A percentile compares a stretch with the other conserved stretches of the same genome.
Conservation (phyloP, 2,329 filamentous ascomycete genomes). For the Sclerotinia sclerotiorum region DNA sequence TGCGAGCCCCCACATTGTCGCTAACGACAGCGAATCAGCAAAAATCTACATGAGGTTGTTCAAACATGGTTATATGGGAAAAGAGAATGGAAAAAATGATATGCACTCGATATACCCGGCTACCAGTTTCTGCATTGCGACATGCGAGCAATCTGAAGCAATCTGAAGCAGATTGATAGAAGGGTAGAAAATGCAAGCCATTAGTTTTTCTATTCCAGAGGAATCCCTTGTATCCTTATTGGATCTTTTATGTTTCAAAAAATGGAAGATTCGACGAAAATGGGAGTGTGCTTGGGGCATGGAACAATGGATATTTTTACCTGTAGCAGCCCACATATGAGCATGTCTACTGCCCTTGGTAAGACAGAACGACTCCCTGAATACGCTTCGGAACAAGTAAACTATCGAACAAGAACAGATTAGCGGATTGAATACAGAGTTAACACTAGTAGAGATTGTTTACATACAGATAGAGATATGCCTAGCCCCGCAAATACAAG, state of each 20-base stretch:
- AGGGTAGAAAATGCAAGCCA: neutral
- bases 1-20: conserved; percentile 17
- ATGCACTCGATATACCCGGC: neutral
- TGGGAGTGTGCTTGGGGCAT: conserved; percentile 9
- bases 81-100: neutral
- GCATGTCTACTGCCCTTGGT: conserved; percentile 22
- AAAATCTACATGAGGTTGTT: neutral
- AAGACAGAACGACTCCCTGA: conserved; percentile 5
- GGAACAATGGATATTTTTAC: conserved; percentile 16
- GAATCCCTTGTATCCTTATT: neutral
- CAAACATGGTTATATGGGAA: neutral
- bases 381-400: conserved; percentile 19
- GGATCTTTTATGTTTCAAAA: neutral
- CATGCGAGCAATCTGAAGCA: neutral
- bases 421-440: neutral
- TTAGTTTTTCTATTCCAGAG: neutral
- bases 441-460: neutral
- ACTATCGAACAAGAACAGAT: conserved; percentile 19
- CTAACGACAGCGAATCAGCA: conserved; percentile 15
- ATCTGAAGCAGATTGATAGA: neutral
- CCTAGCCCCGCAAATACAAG: neutral
- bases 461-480: conserved; percentile 16
- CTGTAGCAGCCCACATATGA: conserved; percentile 25
- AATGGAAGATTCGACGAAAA: neutral
- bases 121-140: conserved; percentile 6